Evolutionary conservation across 495 filamentous ascomycete genomes (phyloP).

Genomic region (Sporormia fimetaria): DNA sequence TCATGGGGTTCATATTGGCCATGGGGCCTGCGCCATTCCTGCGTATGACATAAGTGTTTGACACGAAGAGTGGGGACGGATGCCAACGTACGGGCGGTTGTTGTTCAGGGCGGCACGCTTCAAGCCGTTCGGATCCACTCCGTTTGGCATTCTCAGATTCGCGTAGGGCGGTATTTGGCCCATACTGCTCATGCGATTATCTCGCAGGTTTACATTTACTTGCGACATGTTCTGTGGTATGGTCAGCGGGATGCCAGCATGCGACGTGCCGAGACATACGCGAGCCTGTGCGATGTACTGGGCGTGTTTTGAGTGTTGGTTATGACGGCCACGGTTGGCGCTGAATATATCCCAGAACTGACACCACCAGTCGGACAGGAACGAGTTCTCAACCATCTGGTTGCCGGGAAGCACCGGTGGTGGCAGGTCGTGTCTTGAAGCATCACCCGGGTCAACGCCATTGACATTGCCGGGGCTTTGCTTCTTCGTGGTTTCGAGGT

Average conservation of each 20-base stretch:
- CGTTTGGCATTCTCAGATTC: slow-evolving; percentile 44
- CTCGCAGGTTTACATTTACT: slow-evolving; percentile 41
- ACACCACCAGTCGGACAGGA: slow-evolving; percentile 89
- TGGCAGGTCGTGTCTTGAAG: slow-evolving; percentile 64
- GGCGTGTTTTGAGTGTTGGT: slow-evolving; percentile 38
- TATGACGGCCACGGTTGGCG: slow-evolving; percentile 56
- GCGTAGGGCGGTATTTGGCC: slow-evolving; percentile 43
- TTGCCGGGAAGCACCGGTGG: slow-evolving; percentile 51
- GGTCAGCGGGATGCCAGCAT: slow-evolving; percentile 4
- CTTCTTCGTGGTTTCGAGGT: slow-evolving; percentile 40
- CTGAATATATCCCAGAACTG: slow-evolving; percentile 92
- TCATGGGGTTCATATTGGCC: slow-evolving; percentile 50
- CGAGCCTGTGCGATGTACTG: slow-evolving; percentile 72
- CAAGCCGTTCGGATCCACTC: slow-evolving; percentile 46
- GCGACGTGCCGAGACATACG: slow-evolving; percentile 40
- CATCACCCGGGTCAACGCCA: slow-evolving; percentile 67
- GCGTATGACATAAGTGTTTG: slow-evolving; percentile 36
- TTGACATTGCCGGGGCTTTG: slow-evolving; percentile 48
- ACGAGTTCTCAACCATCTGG: slow-evolving; percentile 54
- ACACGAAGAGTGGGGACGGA: not conserved
- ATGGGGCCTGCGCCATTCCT: slow-evolving; percentile 49
- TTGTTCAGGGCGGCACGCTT: slow-evolving; percentile 69
- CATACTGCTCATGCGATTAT: slow-evolving; percentile 57
- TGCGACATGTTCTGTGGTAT: slow-evolving; percentile 50
- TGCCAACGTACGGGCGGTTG: slow-evolving; percentile 52